Percentiles rank a stretch among this genome's conserved stretches.
phyloP scores from a whole-genome alignment of 495 filamentous ascomycete species.

The Staphylotrichum tortipilum region DNA sequence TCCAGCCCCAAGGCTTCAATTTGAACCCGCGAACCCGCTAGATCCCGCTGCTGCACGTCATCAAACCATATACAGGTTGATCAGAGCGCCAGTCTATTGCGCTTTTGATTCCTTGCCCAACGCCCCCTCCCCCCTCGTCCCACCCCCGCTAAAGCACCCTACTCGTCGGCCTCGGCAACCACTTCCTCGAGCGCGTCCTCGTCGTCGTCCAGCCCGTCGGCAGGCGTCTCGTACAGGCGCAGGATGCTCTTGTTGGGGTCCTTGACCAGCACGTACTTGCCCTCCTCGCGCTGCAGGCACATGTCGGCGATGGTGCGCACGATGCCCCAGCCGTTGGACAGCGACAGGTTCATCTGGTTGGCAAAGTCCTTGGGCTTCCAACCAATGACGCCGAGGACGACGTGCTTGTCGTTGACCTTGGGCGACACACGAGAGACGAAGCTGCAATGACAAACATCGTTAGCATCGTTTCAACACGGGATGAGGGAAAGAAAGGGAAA shows the following conservation, averaged over 20 bases:
- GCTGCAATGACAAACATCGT: slow-evolving; percentile 37
- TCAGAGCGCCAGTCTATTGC: neutral
- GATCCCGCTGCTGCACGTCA: too few relatives aligned
- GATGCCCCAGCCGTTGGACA: slow-evolving; percentile 97
- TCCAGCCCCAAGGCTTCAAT: too few relatives aligned
- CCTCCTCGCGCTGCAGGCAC: slow-evolving; percentile 62
- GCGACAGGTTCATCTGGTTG: slow-evolving; percentile 91
- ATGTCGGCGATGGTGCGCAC: slow-evolving; percentile 96
- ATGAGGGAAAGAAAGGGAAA: slow-evolving; percentile 6
- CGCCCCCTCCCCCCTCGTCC: neutral
- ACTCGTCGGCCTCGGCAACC: slow-evolving; percentile 11
- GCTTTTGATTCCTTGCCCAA: neutral
- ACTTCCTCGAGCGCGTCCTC: slow-evolving; percentile 34
- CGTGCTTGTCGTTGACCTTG: slow-evolving; percentile 79
- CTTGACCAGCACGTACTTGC: slow-evolving; percentile 65
- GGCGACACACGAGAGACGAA: slow-evolving; percentile 93
- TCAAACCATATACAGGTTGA: neutral
- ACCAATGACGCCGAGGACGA: slow-evolving; percentile 89
- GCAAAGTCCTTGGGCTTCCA: slow-evolving; percentile 98
- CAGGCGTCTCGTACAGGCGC: slow-evolving; percentile 83
- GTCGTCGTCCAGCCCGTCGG: slow-evolving; percentile 69
- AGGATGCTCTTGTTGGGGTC: slow-evolving; percentile 94
- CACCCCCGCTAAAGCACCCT: neutral
- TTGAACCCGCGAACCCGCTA: too few relatives aligned
- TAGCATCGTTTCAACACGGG: slow-evolving; percentile 13